Evolutionary conservation across 495 filamentous ascomycete species (phyloP).

Genomic region (Lasiosphaeria ovina): DNA sequence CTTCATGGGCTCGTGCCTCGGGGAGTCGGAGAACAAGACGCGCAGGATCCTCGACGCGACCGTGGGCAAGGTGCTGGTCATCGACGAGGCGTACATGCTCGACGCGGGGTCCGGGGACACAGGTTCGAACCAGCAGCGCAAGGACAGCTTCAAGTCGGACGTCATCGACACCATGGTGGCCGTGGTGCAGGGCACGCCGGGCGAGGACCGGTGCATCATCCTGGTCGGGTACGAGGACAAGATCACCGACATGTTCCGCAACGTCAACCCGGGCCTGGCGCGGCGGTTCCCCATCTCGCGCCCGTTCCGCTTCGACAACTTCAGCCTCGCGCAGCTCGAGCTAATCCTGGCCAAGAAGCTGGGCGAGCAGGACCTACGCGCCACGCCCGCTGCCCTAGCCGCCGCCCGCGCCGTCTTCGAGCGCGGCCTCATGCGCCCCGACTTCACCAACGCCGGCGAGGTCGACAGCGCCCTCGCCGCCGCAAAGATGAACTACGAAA

Average conservation of each 20-base stretch:
- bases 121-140: not conserved
- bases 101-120: constrained; percentile 26
- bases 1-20: constrained; percentile 63
- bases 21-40: constrained; percentile 66
- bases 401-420: constrained; percentile 50
- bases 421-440: constrained; percentile 53
- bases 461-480: constrained; percentile 63
- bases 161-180: constrained; percentile 78
- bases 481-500: constrained; percentile 60
- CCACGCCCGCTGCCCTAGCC: constrained; percentile 37
- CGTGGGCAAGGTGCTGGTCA: constrained; percentile 70
- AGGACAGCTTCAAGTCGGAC: constrained; percentile 60
- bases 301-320: constrained; percentile 72
- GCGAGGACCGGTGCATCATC: constrained; percentile 78
- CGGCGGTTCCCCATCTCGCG: constrained; percentile 65
- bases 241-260: constrained; percentile 76
- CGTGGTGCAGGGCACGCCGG: constrained; percentile 72
- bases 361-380: constrained; percentile 43
- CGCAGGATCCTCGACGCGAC: constrained; percentile 66
- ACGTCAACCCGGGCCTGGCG: constrained; percentile 71
- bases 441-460: constrained; percentile 62
- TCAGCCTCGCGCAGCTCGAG: constrained; percentile 55
- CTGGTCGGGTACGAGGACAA: constrained; percentile 75
- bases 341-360: constrained; percentile 60
- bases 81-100: constrained; percentile 72